Evolutionary conservation across 2,329 filamentous ascomycete genomes (phyloP), one percentile per base, ranked within the genome.

Genomic region (Gremmenia infestans): DNA sequence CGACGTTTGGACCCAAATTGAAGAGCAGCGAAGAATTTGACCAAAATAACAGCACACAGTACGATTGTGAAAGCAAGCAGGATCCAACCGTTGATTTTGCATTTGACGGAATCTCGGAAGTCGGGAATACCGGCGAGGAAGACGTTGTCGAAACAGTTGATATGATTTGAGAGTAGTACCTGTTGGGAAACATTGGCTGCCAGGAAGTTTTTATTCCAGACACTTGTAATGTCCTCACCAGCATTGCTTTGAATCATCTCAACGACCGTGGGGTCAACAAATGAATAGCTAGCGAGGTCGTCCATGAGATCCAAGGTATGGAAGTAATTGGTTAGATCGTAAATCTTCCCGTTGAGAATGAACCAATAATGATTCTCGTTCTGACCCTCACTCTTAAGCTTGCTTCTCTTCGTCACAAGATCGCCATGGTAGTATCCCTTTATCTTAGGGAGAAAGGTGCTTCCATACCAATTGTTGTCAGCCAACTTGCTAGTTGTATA

Each of bases 261-360:
- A 2, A 82, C 80, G 5, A 99, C 73, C 6, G 82, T 79, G 1
- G 69, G 63, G 58, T 94, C 85, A 32, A 99, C 77, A 73, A 95
- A 97, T 9, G 80, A 72, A 73, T 89, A 95, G 0, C 70, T 68
- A 0, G 73, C 67, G 5, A 77, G 65, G 53, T 61, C 59, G 23
- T 85, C 78, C 66, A 80, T 76, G 19, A 77, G 62, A 8, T 87
- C 75, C 43, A 85, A 73, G 0, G 91, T 96, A 68, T 91, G 78
- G 72, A 92, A 93, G 74, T 99, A 99, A 70, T 97, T 83, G 0
- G 90, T 96, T 53, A 99, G 73, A 70, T 99, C 95, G 69, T 94
- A 97, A 19, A 99, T 79, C 51, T 80, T 81, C 53, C 85, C 78
- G 32, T 90, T 78, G 59, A 96, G 83, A 53, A 88, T 87, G 60